Conservation (phyloP, 768 basidiomycete species). For the Termitomyces bulborhizus region DNA sequence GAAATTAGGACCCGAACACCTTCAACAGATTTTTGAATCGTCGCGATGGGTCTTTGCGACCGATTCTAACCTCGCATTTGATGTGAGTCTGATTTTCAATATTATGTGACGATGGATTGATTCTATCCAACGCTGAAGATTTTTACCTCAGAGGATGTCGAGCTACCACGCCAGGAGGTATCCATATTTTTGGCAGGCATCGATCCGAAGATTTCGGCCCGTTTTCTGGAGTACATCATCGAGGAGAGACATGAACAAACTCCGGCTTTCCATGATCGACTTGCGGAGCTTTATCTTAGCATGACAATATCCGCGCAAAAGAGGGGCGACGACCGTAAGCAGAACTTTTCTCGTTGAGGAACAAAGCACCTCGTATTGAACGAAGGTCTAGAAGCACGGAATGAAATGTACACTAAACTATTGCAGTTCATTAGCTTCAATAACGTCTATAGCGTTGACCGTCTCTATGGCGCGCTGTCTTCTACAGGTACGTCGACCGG, state of each 20-base stretch:
- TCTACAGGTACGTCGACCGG: conserved; percentile 55
- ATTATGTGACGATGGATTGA: background rate
- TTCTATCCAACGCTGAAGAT: conserved; percentile 44
- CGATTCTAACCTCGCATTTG: conserved; percentile 67
- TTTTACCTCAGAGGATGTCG: conserved; percentile 92
- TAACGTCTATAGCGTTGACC: conserved; percentile 64
- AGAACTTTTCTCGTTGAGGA: background rate
- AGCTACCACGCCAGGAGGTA: conserved; percentile 74
- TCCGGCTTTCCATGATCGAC: conserved; percentile 75
- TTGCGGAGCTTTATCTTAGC: conserved; percentile 81
- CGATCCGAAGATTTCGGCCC: conserved; percentile 59
- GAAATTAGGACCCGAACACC: conserved; percentile 78
- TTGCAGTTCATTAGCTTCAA: conserved; percentile 73
- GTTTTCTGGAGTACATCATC: conserved; percentile 85
- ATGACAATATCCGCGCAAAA: conserved; percentile 57
- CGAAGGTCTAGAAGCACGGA: conserved; percentile 32
- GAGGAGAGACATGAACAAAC: conserved; percentile 63
- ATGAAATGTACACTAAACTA: conserved; percentile 60
- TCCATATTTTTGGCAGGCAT: conserved; percentile 73
- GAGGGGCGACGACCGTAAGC: conserved; percentile 51
- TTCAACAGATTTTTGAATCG: conserved; percentile 76
- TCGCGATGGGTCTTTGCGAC: conserved; percentile 83
- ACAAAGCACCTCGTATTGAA: conserved; percentile 1
- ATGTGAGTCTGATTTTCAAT: conserved; percentile 36
- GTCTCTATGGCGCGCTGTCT: conserved; percentile 76